Evolutionary conservation across 306 rosid genomes (phyloP), one percentile per base, ranked within the genome.

Genomic region (Lupinus albus): DNA sequence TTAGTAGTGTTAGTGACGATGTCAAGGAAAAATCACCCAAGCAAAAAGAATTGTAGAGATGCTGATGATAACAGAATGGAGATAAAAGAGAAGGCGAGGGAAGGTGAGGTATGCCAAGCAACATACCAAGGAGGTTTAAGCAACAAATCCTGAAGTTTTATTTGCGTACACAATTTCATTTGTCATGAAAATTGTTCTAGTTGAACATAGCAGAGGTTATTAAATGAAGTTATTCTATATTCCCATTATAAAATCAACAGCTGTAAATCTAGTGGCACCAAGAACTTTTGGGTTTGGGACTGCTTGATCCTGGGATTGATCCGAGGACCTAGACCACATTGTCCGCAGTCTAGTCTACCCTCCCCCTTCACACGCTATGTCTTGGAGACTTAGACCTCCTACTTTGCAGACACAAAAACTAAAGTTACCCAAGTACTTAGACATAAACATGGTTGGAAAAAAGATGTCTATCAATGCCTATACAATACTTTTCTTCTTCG

Each of bases 1-100:
- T 49, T 46, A 71, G 45, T 47, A 35, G 75, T 65, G 25, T 20
- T 11, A 54, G 74, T 11, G 60, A 80, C 47, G 57, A 74, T 65
- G 33, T 14, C 15, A 25, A 57, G 36, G 14, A 53, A 67, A 57
- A 35, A 58, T 35, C 11, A 28, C 44, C 53, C 50, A 57, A 15
- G n/a, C 46, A 57, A 14, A 18, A 49, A 55, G 25, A 68, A 68
- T 20, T 16, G 4, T 45, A 56, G 63, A 12, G 49, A 49, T 15
- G 68, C 68, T 12, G 53, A 36, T 25, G 42, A 30, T 77, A 41
- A 38, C 36, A 51, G 20, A 56, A 52, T 35, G 5, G 20, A n/a
- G 15, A n/a, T 16, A 55, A 67, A 25, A 30, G 54, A 54, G 15
- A 44, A 74, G 55, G 64, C 38, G 9, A 39, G 61, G 36, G 1